Conservation (phyloP, 2,329 filamentous ascomycete species). For the Epichloe gansuensis region DNA sequence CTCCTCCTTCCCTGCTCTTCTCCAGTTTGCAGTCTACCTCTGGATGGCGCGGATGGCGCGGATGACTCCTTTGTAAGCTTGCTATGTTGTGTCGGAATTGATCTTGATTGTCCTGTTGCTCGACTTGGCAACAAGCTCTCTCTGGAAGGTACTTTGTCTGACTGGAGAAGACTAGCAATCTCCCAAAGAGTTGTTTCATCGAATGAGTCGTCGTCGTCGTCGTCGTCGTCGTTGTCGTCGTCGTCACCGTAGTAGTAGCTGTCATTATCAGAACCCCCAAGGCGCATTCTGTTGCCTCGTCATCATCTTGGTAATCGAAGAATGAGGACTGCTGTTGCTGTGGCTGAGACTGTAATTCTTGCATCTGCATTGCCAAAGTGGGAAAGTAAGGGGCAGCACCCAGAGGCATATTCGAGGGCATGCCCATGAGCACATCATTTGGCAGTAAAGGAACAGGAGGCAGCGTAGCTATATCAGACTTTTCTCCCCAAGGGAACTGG, state of each 20-base stretch:
- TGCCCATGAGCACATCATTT: conserved; percentile 23
- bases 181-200: conserved; percentile 53
- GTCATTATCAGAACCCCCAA: conserved; percentile 14
- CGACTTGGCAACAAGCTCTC: conserved; percentile 35
- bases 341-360: conserved; percentile 15
- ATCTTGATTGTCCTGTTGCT: not conserved
- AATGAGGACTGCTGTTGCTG: conserved; percentile 37
- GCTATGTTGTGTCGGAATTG: not conserved
- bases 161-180: conserved; percentile 46
- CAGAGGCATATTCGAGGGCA: conserved; percentile 38
- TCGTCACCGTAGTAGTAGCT: conserved; percentile 11
- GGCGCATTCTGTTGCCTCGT: conserved; percentile 19
- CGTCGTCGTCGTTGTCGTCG: conserved; percentile 17
- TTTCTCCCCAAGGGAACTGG: conserved; percentile 55
- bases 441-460: conserved; percentile 16
- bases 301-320: conserved; percentile 49
- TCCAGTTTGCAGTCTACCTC: not conserved
- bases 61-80: not conserved
- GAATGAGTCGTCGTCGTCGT: conserved; percentile 31
- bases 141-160: conserved; percentile 38
- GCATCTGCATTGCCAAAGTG: conserved; percentile 3
- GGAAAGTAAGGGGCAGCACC: conserved; percentile 3
- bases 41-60: not conserved
- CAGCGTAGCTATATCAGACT: conserved; percentile 39
- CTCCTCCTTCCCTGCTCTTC: not conserved